phyloP scores from a whole-genome alignment of 441 rosid species.

The Populus trichocarpa region DNA sequence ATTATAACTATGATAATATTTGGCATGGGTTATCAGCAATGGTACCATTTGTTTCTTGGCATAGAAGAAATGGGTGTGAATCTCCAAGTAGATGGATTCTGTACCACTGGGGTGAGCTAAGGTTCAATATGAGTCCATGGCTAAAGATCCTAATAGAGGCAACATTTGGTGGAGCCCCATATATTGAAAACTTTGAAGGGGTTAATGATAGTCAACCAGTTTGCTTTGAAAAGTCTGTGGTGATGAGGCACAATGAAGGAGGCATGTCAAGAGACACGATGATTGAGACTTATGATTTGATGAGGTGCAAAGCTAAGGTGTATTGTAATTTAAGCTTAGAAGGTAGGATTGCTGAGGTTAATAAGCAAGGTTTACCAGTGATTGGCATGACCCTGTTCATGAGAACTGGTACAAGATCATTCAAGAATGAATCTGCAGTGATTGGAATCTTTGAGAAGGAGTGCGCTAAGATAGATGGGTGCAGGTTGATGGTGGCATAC shows the following conservation, averaged over 20 bases:
- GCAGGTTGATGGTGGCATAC: slow-evolving; percentile 53
- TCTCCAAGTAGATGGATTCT: slow-evolving; percentile 55
- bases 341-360: background rate
- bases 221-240: slow-evolving; percentile 69
- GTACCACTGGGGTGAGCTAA: slow-evolving; percentile 67
- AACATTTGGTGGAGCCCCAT: slow-evolving; percentile 28
- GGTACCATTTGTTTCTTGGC: slow-evolving; percentile 68
- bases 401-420: slow-evolving; percentile 71
- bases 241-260: slow-evolving; percentile 73
- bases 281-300: slow-evolving; percentile 47
- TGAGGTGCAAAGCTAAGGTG: slow-evolving; percentile 56
- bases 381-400: slow-evolving; percentile 55
- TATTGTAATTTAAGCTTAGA: slow-evolving; percentile 41
- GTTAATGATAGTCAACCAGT: slow-evolving; percentile 25
- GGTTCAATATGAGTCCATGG: slow-evolving; percentile 50
- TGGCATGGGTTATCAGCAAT: slow-evolving; percentile 67
- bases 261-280: slow-evolving; percentile 64
- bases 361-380: slow-evolving; percentile 6
- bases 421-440: slow-evolving; percentile 50
- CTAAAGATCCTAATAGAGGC: slow-evolving; percentile 39
- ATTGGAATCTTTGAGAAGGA: slow-evolving; percentile 43
- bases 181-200: slow-evolving; percentile 29
- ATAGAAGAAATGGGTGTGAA: slow-evolving; percentile 40
- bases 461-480: slow-evolving; percentile 48
- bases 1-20: slow-evolving; percentile 53